Percentiles rank a stretch among this genome's conserved stretches.
Conservation (phyloP, 208 protist species). For the Leishmania tropica region DNA sequence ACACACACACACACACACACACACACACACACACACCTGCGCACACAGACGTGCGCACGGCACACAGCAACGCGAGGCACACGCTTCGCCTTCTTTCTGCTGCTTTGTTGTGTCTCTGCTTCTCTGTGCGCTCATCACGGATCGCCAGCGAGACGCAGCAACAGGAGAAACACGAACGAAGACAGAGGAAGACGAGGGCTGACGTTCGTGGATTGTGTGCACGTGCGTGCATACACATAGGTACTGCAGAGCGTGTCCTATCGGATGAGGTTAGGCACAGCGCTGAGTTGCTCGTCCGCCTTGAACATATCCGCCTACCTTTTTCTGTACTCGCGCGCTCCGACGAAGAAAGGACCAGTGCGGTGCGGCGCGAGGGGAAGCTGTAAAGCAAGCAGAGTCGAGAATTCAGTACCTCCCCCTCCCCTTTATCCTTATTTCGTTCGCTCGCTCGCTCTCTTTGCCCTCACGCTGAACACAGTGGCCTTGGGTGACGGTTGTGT, state of each 20-base stretch:
- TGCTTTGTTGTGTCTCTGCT: background rate
- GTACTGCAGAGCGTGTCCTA: background rate
- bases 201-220: background rate
- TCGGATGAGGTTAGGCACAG: background rate
- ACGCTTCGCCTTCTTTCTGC: background rate
- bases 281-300: background rate
- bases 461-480: slow-evolving; percentile 4
- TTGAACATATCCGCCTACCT: background rate
- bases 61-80: background rate
- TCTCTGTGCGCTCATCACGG: background rate
- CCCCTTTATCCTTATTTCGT: background rate
- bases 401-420: no score
- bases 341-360: background rate
- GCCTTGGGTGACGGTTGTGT: background rate
- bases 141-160: background rate
- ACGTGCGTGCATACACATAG: background rate
- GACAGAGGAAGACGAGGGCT: background rate
- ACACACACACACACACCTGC: background rate
- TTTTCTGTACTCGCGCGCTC: background rate
- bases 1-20: background rate
- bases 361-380: background rate
- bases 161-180: background rate
- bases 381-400: no score
- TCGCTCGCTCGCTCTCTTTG: background rate
- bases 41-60: background rate